Evolutionary conservation across 495 filamentous ascomycete species (phyloP).

Genomic region (Daldinia vernicosa): DNA sequence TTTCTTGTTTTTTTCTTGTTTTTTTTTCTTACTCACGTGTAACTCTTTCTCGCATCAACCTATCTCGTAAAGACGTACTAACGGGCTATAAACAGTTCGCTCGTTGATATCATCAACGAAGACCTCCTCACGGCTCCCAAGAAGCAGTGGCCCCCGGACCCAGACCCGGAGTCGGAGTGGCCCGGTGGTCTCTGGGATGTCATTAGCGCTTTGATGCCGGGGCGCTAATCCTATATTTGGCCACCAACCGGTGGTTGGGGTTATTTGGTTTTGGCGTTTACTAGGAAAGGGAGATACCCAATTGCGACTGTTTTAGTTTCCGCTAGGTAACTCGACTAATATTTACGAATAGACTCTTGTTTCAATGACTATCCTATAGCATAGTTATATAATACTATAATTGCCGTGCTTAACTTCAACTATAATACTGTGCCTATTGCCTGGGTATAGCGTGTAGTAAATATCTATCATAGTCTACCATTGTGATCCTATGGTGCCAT

Average conservation of each 20-base stretch:
- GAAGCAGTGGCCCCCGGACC: conserved; percentile 39
- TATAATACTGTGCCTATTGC: not conserved
- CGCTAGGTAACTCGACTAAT: not conserved
- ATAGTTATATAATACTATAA: not conserved
- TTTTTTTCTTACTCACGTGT: not conserved
- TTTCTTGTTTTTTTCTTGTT: not conserved
- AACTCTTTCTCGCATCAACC: no score
- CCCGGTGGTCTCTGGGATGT: conserved; percentile 44
- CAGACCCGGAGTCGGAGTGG: conserved; percentile 32
- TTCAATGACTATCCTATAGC: not conserved
- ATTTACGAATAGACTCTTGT: not conserved
- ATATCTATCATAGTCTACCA: not conserved
- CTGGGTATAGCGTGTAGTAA: no score
- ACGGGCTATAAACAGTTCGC: conserved; percentile 39
- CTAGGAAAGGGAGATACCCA: conserved; percentile 23
- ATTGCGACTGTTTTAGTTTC: not conserved
- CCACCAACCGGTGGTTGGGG: not conserved
- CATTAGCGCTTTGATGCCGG: conserved; percentile 34
- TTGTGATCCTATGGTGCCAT: not conserved
- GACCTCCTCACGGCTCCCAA: conserved; percentile 15
- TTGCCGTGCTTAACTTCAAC: not conserved
- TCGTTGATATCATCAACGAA: conserved; percentile 43
- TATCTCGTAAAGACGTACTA: not conserved
- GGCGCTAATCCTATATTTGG: not conserved
- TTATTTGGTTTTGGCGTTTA: conserved; percentile 28